Evolutionary conservation across 306 rosid species (phyloP), one percentile per base, ranked within the genome.

Genomic region (Rosa chinensis): DNA sequence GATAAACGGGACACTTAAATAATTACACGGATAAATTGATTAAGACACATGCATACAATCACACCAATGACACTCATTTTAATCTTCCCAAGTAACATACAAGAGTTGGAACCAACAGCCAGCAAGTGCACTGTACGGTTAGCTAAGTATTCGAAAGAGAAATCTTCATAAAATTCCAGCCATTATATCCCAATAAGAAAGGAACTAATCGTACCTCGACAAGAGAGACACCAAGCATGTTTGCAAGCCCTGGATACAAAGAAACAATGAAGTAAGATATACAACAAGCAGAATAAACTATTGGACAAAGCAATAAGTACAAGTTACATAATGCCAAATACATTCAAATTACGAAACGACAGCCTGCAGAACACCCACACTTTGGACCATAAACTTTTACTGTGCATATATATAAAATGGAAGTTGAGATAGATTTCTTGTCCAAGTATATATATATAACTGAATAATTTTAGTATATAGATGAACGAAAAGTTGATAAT

Each of bases 161-260:
- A 44, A 58, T 59, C n/a, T 45, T 83, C 62, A 74, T 44, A 66
- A 47, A 70, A 42, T 74, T 64, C 16, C n/a, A 37, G 48, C 71
- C 56, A 66, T 64, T 56, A 72, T 17, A 43, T n/a, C 55, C 66
- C 28, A 43, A 70, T 70, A 17, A 78, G 78, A 82, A 80, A 77
- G 48, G 43, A 63, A 76, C 21, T 56, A 44, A 63, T 3, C 75
- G 43, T 77, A 93, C 99, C 99, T 91, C 44, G 92, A 90, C 74
- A 93, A 77, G 74, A 96, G 79, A 21, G 98, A 92, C 75, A 91
- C 98, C 91, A 90, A 83, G 86, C 99, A 93, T 78, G 97, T 91
- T 87, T 91, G 99, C 87, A 93, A 87, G 8, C 99, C 99, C 99
- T 95, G 88, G 81, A 87, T 53, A 79, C 56, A 83, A 87, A 75